Evolutionary conservation across 2,329 filamentous ascomycete species (phyloP).

Genomic region (Colletotrichum tropicale): DNA sequence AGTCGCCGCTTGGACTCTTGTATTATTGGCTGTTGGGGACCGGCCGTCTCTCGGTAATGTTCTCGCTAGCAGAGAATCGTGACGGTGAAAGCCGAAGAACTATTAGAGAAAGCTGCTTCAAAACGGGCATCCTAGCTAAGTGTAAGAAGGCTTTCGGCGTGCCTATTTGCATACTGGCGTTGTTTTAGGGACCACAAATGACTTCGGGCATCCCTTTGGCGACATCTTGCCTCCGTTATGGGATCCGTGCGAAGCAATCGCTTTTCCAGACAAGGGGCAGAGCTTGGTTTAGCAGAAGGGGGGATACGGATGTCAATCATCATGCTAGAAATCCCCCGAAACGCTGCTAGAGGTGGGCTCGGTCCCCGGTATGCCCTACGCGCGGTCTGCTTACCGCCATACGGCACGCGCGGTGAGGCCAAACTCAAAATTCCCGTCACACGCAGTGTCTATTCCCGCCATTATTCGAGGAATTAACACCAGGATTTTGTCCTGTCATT

Average conservation of each 20-base stretch:
- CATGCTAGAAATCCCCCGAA: neutral
- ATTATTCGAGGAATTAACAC: neutral
- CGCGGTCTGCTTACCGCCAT: neutral
- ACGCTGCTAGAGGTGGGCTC: neutral
- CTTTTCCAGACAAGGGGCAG: neutral
- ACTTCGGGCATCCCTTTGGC: neutral
- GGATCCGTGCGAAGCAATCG: neutral
- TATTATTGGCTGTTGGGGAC: neutral
- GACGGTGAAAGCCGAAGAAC: neutral
- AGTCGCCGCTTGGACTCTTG: neutral
- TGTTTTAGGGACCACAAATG: neutral
- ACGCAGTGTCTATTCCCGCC: neutral
- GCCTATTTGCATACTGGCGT: neutral
- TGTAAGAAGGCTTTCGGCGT: neutral
- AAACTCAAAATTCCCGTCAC: neutral
- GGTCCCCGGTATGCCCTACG: neutral
- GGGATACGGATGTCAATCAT: neutral
- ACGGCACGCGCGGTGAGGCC: neutral
- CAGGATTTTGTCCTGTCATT: neutral
- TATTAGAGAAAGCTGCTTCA: neutral
- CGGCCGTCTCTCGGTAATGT: neutral
- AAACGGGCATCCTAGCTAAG: neutral
- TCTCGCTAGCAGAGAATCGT: neutral
- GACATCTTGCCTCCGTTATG: neutral
- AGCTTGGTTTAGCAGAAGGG: neutral